These are phyloP conservation scores for Nepenthes alata DNA, from an alignment of 179 eudicot species.

Conservation along the genomic window DNA sequence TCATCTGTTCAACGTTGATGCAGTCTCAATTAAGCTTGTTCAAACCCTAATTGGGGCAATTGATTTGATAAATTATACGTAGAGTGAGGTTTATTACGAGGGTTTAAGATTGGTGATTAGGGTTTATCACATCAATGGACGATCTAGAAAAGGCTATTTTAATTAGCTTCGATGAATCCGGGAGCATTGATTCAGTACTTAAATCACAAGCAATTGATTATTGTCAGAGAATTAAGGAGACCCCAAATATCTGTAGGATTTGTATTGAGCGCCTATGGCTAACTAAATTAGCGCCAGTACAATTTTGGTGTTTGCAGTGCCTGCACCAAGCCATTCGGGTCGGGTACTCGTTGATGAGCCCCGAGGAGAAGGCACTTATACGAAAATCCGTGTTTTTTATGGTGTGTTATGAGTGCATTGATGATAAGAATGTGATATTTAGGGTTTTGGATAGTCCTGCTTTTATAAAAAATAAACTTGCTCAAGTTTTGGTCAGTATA, in stretches of 20 bases:
- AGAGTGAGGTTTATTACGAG: neutral
- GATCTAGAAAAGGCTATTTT: constrained; percentile 89
- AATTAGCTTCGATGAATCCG: constrained; percentile 78
- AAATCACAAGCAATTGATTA: constrained; percentile 71
- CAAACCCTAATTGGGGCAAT: neutral
- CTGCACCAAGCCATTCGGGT: constrained; percentile 57
- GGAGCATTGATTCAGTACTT: constrained; percentile 39
- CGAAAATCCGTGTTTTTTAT: constrained; percentile 70
- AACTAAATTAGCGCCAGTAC: constrained; percentile 50
- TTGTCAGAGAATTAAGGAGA: constrained; percentile 64
- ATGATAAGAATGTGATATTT: constrained; percentile 32
- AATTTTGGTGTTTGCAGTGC: constrained; percentile 89
- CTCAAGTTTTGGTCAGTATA: constrained; percentile 73
- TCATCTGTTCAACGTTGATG: constrained; percentile 3
- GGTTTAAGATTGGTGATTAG: constrained; percentile 9
- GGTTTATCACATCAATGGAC: constrained; percentile 39
- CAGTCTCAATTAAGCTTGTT: neutral
- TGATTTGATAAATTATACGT: neutral
- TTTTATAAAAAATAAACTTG: constrained; percentile 83
- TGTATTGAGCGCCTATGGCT: constrained; percentile 56
- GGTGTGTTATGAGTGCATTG: constrained; percentile 46
- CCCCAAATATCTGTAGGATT: constrained; percentile 42
- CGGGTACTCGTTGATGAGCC: constrained; percentile 48
- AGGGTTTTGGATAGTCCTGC: constrained; percentile 75
- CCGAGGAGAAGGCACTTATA: constrained; percentile 55